A percentile compares a stretch with the other conserved stretches of the same genome.
phyloP scores from a whole-genome alignment of 345 rosid genomes.

The Eucalyptus cloeziana region DNA sequence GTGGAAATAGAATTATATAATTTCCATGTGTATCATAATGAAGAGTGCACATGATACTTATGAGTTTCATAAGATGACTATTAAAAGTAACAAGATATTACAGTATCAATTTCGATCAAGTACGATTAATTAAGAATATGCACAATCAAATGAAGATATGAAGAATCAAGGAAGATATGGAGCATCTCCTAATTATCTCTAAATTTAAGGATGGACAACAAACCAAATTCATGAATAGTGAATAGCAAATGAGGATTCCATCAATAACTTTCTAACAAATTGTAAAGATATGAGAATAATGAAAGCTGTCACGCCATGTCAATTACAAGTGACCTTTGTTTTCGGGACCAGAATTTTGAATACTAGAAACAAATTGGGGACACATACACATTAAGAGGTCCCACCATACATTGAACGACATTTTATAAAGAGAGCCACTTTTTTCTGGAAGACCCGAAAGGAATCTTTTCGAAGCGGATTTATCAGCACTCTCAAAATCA shows the following conservation, averaged over 20 bases:
- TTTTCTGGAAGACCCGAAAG: not conserved
- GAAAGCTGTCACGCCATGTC: not conserved
- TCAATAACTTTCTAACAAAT: not conserved
- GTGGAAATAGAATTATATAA: not conserved
- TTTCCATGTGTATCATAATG: not conserved
- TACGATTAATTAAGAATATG: not conserved
- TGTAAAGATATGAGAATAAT: not conserved
- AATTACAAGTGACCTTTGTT: not conserved
- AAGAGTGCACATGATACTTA: not conserved
- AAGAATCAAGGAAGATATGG: not conserved
- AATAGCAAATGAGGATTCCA: not conserved
- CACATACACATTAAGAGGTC: not conserved
- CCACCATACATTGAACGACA: not conserved
- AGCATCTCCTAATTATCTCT: not conserved
- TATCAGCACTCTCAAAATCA: not conserved
- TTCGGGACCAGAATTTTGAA: not conserved
- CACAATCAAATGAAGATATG: not conserved
- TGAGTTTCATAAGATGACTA: not conserved
- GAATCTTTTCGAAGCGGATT: not conserved
- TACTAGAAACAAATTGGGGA: not conserved
- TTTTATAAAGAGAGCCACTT: not conserved
- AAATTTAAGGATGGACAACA: not conserved
- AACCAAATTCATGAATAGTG: not conserved
- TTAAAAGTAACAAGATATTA: not conserved
- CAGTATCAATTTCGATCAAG: not conserved